Conservation (phyloP, 805 yeast species). For the Wickerhamomyces ciferrii region DNA sequence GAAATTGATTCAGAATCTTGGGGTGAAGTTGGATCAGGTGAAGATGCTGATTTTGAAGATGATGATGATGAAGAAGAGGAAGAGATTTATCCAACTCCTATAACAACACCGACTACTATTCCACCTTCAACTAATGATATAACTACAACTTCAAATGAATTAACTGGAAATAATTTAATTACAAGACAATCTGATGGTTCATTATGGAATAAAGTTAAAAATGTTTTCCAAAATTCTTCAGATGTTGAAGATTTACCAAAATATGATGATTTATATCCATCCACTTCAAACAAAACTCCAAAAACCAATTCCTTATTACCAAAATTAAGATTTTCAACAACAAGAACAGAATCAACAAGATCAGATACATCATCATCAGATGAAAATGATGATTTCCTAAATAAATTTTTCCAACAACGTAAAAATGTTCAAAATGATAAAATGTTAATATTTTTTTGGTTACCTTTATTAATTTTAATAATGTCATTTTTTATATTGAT, state of each 20-base stretch:
- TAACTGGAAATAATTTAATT: background rate
- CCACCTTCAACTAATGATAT: slow-evolving; percentile 2
- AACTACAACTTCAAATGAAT: background rate
- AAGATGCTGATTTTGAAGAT: slow-evolving; percentile 5
- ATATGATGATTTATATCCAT: slow-evolving; percentile 73
- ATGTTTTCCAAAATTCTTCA: slow-evolving; percentile 19
- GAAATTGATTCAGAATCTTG: slow-evolving; percentile 11
- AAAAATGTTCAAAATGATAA: slow-evolving; percentile 61
- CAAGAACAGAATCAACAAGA: background rate
- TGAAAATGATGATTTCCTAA: slow-evolving; percentile 27
- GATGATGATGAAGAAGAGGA: background rate
- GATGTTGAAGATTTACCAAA: slow-evolving; percentile 50
- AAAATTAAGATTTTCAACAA: slow-evolving; percentile 10
- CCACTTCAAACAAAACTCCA: too few relatives aligned
- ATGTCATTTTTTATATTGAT: slow-evolving; percentile 39
- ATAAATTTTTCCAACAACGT: slow-evolving; percentile 35
- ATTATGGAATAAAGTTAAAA: slow-evolving; percentile 32
- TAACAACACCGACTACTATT: too few relatives aligned
- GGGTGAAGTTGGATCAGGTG: too few relatives aligned
- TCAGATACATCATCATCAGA: slow-evolving; percentile 1
- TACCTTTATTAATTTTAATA: slow-evolving; percentile 64
- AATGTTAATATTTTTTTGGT: slow-evolving; percentile 87
- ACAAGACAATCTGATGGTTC: slow-evolving; percentile 18
- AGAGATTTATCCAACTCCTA: too few relatives aligned
- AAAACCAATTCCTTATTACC: slow-evolving; percentile 10